These are phyloP conservation scores for Aspergillus carlsbadensis DNA, from an alignment of 495 filamentous ascomycete species.

Conservation along the genomic window DNA sequence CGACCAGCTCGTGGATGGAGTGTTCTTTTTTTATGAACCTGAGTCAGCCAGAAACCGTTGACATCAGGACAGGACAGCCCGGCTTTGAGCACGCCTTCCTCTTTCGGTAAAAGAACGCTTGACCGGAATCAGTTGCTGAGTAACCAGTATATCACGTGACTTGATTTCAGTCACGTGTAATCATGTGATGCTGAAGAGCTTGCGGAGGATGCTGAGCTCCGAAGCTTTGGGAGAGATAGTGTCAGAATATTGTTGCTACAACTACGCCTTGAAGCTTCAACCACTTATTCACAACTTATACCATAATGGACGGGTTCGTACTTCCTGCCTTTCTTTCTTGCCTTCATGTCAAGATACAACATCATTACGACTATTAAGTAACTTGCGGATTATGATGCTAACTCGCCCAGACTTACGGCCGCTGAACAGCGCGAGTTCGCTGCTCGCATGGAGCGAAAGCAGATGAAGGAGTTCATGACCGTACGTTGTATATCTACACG, in stretches of 20 bases:
- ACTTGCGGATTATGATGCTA: slow-evolving; percentile 3
- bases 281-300: background rate
- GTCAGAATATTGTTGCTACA: slow-evolving; percentile 11
- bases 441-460: slow-evolving; percentile 87
- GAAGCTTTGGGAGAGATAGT: slow-evolving; percentile 14
- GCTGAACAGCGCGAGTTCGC: slow-evolving; percentile 90
- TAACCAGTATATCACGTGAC: slow-evolving; percentile 4
- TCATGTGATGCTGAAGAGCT: slow-evolving; percentile 28
- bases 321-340: background rate
- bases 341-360: too few species aligned
- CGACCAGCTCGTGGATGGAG: background rate
- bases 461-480: slow-evolving; percentile 98
- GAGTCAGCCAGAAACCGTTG: slow-evolving; percentile 4
- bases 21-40: slow-evolving; percentile 23
- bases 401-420: slow-evolving; percentile 58
- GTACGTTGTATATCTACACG: slow-evolving; percentile 49
- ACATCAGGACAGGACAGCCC: too few species aligned
- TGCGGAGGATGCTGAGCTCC: slow-evolving; percentile 35
- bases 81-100: background rate
- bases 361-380: too few species aligned
- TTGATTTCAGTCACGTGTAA: slow-evolving; percentile 16
- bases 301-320: slow-evolving; percentile 49
- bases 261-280: slow-evolving; percentile 4
- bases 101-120: background rate
- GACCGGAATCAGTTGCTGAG: slow-evolving; percentile 1